Evolutionary conservation across 306 rosid genomes (phyloP).

Genomic region (Nissolia schottii): DNA sequence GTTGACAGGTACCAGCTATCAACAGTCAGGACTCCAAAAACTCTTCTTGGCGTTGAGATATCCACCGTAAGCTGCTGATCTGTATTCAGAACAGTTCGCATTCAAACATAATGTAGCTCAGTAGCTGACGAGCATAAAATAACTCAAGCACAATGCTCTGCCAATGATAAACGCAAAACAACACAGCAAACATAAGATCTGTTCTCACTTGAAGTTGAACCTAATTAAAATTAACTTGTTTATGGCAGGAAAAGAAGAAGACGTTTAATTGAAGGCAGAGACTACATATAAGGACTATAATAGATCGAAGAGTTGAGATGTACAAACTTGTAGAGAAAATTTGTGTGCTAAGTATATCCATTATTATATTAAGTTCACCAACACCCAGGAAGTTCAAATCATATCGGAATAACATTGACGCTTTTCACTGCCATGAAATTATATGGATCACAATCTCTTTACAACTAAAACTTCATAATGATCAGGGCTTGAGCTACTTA

Average conservation of each 20-base stretch:
- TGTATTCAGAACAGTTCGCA: conserved; percentile 22
- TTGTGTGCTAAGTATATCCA: not conserved
- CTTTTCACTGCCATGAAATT: not conserved
- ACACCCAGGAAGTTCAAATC: not conserved
- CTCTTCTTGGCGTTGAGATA: conserved; percentile 15
- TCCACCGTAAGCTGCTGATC: conserved; percentile 25
- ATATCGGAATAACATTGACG: not conserved
- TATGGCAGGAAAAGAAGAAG: not conserved
- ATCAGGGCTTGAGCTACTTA: not conserved
- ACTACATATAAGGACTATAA: not conserved
- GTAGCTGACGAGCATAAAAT: not conserved
- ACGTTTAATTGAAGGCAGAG: not conserved
- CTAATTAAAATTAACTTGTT: not conserved
- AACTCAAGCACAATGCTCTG: not conserved
- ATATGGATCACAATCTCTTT: not conserved
- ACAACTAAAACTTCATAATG: not conserved
- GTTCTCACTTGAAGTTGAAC: conserved; percentile 11
- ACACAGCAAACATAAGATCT: not conserved
- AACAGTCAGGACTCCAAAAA: conserved; percentile 17
- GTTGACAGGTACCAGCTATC: conserved; percentile 11
- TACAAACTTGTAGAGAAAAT: not conserved
- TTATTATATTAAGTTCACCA: not conserved
- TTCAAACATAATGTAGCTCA: not conserved
- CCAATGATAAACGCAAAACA: not conserved
- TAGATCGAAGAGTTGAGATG: not conserved